Conservation (phyloP, 2,329 filamentous ascomycete genomes). For the Fusarium pseudonygamai region DNA sequence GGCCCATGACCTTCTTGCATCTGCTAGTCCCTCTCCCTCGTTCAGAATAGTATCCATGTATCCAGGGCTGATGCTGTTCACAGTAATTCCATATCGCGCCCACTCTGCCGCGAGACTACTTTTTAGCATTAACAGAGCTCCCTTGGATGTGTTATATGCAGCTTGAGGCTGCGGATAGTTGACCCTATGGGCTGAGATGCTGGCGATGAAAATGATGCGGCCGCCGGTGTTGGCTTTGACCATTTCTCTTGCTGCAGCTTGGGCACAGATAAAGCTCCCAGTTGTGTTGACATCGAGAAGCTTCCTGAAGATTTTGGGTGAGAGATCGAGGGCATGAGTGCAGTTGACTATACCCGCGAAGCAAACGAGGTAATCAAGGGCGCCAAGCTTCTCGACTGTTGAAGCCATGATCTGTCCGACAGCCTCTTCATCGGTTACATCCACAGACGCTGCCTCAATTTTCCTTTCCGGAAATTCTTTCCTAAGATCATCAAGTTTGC, state of each 20-base stretch:
- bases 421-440: conserved; percentile 8
- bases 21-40: conserved; percentile 62
- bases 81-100: conserved; percentile 74
- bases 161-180: conserved; percentile 79
- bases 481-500: background rate
- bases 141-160: conserved; percentile 78
- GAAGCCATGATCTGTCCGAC: background rate
- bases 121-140: conserved; percentile 70
- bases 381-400: background rate
- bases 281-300: conserved; percentile 78
- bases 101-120: conserved; percentile 66
- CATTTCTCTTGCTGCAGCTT: conserved; percentile 68
- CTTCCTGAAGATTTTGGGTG: conserved; percentile 66
- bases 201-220: conserved; percentile 72
- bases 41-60: conserved; percentile 83
- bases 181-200: conserved; percentile 73
- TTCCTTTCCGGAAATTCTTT: background rate
- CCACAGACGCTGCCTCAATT: background rate
- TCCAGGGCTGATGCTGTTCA: conserved; percentile 75
- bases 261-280: conserved; percentile 75
- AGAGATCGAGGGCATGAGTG: conserved; percentile 68
- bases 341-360: conserved; percentile 67
- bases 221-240: conserved; percentile 61
- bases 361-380: conserved; percentile 7
- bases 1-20: conserved; percentile 61